These are phyloP conservation scores for Nannochloropsis gaditana DNA, from an alignment of 108 stramenopile genomes.

Conservation along the genomic window DNA sequence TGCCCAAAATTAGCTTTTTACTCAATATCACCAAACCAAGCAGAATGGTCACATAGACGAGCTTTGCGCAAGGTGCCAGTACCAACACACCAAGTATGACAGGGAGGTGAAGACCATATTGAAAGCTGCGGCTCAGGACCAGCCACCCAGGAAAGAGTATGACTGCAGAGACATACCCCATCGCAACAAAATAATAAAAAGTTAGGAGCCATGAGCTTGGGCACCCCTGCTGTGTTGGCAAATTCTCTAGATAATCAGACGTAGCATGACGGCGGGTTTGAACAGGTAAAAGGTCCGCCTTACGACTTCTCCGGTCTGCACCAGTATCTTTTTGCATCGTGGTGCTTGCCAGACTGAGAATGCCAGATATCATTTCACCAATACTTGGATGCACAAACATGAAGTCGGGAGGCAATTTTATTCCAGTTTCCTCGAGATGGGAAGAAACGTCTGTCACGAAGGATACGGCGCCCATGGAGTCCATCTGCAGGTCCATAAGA, in stretches of 20 bases:
- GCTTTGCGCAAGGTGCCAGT: neutral
- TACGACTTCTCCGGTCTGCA: neutral
- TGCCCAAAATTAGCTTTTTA: constrained; percentile 7
- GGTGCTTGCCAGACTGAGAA: neutral
- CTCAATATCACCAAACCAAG: neutral
- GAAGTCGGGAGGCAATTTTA: neutral
- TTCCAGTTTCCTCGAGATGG: constrained; percentile 9
- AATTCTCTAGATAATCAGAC: neutral
- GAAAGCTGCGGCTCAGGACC: neutral
- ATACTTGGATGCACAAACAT: neutral
- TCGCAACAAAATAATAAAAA: neutral
- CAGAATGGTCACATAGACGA: neutral
- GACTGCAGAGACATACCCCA: constrained; percentile 10
- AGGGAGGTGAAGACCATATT: neutral
- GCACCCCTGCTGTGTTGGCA: neutral
- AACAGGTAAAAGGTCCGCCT: neutral
- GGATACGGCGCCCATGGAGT: constrained; percentile 16
- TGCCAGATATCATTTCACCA: neutral
- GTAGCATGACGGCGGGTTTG: neutral
- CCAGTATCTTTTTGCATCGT: neutral
- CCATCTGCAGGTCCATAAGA: neutral
- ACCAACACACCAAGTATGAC: neutral
- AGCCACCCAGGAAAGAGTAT: neutral
- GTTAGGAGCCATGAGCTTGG: neutral
- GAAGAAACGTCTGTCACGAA: neutral